Conservation (phyloP, 805 yeast genomes). For the Jamesozyma jinghongensis region DNA sequence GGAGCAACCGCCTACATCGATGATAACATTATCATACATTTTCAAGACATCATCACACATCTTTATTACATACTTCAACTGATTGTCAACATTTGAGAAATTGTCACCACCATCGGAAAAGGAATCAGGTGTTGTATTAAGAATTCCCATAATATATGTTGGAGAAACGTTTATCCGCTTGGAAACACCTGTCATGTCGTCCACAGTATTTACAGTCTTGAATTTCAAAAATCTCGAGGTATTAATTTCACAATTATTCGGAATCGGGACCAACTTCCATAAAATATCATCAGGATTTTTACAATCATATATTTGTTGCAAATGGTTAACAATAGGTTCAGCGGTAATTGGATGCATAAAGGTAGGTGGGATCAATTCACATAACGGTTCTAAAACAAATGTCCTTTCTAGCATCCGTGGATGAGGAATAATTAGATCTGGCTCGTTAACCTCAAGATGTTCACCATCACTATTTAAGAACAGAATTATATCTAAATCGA, state of each 20-base stretch:
- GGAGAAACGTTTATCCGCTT: constrained; percentile 21
- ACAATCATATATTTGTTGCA: constrained; percentile 41
- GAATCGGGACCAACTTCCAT: constrained; percentile 41
- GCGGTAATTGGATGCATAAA: constrained; percentile 77
- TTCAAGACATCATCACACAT: constrained; percentile 55
- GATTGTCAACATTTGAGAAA: constrained; percentile 30
- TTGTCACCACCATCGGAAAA: constrained; percentile 78
- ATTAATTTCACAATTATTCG: constrained; percentile 11
- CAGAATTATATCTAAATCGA: constrained; percentile 80
- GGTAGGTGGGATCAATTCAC: constrained; percentile 66
- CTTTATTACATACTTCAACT: constrained; percentile 38
- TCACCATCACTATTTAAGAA: constrained; percentile 35
- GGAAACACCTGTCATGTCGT: constrained; percentile 35
- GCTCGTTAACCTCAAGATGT: constrained; percentile 41
- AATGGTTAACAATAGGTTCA: constrained; percentile 64
- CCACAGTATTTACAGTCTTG: constrained; percentile 33
- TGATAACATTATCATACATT: constrained; percentile 33
- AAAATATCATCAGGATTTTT: constrained; percentile 45
- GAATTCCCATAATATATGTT: constrained; percentile 75
- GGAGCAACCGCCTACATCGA: constrained; percentile 92
- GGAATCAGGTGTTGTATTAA: constrained; percentile 90
- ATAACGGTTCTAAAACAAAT: constrained; percentile 82
- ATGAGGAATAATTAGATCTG: constrained; percentile 72
- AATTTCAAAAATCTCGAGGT: constrained; percentile 17
- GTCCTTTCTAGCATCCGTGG: constrained; percentile 79